phyloP scores from a whole-genome alignment of 305 asterid species.

The Fraxinus angustifolia region DNA sequence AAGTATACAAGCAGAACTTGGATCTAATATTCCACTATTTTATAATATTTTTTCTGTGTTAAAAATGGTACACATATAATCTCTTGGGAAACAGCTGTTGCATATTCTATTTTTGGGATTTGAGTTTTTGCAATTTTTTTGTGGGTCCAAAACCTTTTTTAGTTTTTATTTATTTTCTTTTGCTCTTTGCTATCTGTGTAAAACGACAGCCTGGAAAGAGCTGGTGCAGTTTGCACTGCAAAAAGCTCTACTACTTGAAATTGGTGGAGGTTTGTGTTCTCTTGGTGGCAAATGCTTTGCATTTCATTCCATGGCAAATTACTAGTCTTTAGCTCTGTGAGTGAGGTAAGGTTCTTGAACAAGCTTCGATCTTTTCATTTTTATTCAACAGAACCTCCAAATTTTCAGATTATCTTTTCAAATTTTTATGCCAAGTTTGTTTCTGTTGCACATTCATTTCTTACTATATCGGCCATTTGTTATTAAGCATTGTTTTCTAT shows the following conservation, averaged over 20 bases:
- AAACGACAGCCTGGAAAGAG: constrained; percentile 95
- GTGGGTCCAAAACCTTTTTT: constrained; percentile 46
- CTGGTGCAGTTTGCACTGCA: constrained; percentile 59
- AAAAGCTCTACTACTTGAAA: constrained; percentile 31
- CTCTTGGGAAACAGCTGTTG: constrained; percentile 43
- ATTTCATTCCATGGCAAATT: constrained; percentile 21
- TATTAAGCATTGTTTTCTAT: constrained; percentile 19
- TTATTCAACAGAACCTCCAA: constrained; percentile 17
- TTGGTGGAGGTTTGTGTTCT: constrained; percentile 26
- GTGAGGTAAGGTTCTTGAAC: constrained; percentile 41
- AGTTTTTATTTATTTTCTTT: constrained; percentile 22
- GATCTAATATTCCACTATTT: constrained; percentile 14
- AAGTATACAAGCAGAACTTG: neutral
- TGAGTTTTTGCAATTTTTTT: constrained; percentile 26
- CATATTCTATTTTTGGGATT: constrained; percentile 23
- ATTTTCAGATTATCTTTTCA: constrained; percentile 9
- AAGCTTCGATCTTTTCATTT: constrained; percentile 27
- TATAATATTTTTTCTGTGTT: neutral
- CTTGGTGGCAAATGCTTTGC: constrained; percentile 37
- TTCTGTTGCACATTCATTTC: constrained; percentile 4
- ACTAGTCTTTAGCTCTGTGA: constrained; percentile 29
- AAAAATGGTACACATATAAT: constrained; percentile 28
- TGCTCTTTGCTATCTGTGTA: constrained; percentile 36
- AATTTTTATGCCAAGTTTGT: constrained; percentile 1
- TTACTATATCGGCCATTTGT: constrained; percentile 4